Conservation (phyloP, 495 filamentous ascomycete genomes). For the Friedmanniomyces simplex region DNA sequence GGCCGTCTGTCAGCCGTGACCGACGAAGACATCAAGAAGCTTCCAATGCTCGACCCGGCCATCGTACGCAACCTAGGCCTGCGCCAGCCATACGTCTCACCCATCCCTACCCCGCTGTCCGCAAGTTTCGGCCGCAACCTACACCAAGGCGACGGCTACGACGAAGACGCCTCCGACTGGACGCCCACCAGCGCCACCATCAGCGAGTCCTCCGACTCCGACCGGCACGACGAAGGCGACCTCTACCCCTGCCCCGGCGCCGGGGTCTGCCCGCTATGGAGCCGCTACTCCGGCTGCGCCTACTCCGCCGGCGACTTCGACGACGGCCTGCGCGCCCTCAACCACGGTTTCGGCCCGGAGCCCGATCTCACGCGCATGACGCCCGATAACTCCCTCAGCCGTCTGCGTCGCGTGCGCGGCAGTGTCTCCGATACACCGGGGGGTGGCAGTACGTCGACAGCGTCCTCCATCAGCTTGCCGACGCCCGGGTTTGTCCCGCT, state of each 20-base stretch:
- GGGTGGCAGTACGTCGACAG: conserved; percentile 9
- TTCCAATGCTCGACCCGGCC: conserved; percentile 20
- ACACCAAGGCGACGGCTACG: conserved; percentile 5
- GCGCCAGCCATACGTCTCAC: neutral
- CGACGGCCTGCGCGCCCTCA: conserved; percentile 15
- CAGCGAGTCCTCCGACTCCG: conserved; percentile 4
- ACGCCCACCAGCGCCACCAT: conserved; percentile 12
- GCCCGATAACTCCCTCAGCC: neutral
- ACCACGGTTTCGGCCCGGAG: conserved; percentile 17
- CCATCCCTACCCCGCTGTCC: neutral
- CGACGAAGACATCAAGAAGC: conserved; percentile 12
- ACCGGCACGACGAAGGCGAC: neutral
- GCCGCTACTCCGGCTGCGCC: conserved; percentile 10
- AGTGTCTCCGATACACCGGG: conserved; percentile 6
- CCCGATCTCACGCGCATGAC: conserved; percentile 10
- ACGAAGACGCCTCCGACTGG: conserved; percentile 14
- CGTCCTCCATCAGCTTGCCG: conserved; percentile 17
- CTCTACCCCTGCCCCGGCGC: conserved; percentile 17
- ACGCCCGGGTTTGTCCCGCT: conserved; percentile 4
- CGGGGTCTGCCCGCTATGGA: conserved; percentile 7
- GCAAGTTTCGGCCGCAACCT: neutral
- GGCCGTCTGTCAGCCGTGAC: conserved; percentile 22
- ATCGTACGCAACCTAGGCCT: conserved; percentile 24
- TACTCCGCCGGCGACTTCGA: conserved; percentile 10
- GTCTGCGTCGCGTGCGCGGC: neutral